phyloP scores from a whole-genome alignment of 164 flowering plant species.

The Warburgia ugandensis region DNA sequence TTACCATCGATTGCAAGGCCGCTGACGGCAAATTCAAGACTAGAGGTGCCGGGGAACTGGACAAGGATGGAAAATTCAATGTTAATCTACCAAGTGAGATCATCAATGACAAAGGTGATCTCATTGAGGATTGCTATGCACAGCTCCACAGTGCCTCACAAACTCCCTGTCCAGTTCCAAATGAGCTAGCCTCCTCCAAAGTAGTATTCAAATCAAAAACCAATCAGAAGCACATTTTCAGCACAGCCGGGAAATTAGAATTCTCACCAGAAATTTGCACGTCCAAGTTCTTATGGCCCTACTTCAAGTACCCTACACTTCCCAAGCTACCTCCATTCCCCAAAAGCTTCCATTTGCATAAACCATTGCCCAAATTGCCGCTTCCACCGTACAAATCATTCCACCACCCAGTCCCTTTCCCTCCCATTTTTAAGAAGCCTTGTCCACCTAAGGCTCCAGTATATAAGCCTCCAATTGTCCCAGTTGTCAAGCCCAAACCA shows the following conservation, averaged over 20 bases:
- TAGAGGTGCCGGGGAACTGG: slow-evolving; percentile 45
- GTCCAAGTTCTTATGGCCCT: slow-evolving; percentile 54
- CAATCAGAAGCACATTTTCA: slow-evolving; percentile 32
- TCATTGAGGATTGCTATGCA: slow-evolving; percentile 62
- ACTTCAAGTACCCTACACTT: slow-evolving; percentile 26
- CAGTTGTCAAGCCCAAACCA: neutral
- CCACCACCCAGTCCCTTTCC: neutral
- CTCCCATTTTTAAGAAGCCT: slow-evolving; percentile 2
- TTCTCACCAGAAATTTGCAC: slow-evolving; percentile 49
- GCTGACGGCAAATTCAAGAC: slow-evolving; percentile 39
- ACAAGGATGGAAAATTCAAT: slow-evolving; percentile 51
- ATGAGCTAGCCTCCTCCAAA: slow-evolving; percentile 40
- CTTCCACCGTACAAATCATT: neutral
- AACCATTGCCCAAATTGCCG: neutral
- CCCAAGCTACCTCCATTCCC: slow-evolving; percentile 15
- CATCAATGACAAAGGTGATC: slow-evolving; percentile 26
- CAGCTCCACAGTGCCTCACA: slow-evolving; percentile 55
- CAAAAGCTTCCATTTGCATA: slow-evolving; percentile 4
- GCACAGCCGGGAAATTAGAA: slow-evolving; percentile 31
- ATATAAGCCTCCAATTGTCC: neutral
- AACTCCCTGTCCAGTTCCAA: slow-evolving; percentile 47
- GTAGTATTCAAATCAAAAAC: slow-evolving; percentile 26
- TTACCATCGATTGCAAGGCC: slow-evolving; percentile 57
- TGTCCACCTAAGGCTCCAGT: neutral
- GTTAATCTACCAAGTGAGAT: slow-evolving; percentile 39